These are phyloP conservation scores for Colletotrichum paranaense DNA, from an alignment of 2,329 filamentous ascomycete species.

Conservation along the genomic window DNA sequence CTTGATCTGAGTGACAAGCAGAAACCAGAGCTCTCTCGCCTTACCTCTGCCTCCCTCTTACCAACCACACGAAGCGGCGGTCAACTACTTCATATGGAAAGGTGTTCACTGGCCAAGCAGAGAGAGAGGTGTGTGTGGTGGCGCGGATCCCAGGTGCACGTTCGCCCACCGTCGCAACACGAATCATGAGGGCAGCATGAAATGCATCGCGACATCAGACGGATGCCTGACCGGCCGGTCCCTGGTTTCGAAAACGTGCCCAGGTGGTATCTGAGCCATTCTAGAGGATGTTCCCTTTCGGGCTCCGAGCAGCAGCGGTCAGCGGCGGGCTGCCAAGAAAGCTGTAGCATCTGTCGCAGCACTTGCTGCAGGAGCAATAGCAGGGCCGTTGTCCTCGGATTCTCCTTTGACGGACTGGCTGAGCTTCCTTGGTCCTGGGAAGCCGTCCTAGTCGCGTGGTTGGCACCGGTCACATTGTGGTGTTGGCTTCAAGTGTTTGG, in stretches of 20 bases:
- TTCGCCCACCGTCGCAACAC: slow-evolving; percentile 31
- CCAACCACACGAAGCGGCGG: background rate
- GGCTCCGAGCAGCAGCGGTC: slow-evolving; percentile 20
- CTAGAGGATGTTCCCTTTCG: slow-evolving; percentile 1
- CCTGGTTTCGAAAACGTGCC: slow-evolving; percentile 36
- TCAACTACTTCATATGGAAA: slow-evolving; percentile 36
- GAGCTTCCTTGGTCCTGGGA: slow-evolving; percentile 1
- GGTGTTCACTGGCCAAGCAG: slow-evolving; percentile 11
- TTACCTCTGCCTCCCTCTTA: background rate
- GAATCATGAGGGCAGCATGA: slow-evolving; percentile 34
- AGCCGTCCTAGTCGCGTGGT: slow-evolving; percentile 13
- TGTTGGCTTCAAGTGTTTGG: slow-evolving; percentile 10
- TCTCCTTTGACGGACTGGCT: background rate
- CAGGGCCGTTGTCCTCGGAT: slow-evolving; percentile 2
- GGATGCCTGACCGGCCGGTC: slow-evolving; percentile 34
- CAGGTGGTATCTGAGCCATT: slow-evolving; percentile 30
- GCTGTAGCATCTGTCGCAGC: background rate
- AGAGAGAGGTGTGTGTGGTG: background rate
- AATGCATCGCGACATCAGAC: slow-evolving; percentile 33
- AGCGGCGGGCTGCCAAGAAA: background rate
- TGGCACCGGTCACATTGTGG: slow-evolving; percentile 22
- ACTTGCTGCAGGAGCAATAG: no score
- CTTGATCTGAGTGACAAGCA: slow-evolving; percentile 15
- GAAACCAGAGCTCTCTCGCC: slow-evolving; percentile 21
- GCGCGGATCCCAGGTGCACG: slow-evolving; percentile 32